These are phyloP conservation scores for Camellia lanceoleosa DNA, from an alignment of 148 eudicot species.

Conservation along the genomic window DNA sequence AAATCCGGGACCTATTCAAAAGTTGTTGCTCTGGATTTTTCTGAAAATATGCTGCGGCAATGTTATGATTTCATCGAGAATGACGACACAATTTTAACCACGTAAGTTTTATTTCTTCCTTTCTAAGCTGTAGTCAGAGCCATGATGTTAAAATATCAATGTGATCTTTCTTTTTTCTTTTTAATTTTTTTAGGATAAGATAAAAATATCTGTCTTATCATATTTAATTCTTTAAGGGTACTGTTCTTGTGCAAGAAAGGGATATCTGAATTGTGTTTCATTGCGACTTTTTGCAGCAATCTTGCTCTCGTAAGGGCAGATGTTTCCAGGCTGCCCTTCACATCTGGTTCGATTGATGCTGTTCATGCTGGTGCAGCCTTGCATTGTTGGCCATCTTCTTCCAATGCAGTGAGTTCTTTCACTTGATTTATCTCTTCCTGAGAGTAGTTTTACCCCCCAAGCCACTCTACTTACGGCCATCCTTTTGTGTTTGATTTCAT, in stretches of 20 bases:
- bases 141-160: neutral
- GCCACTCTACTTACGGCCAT: neutral
- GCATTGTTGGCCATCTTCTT: constrained; percentile 98
- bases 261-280: constrained; percentile 17
- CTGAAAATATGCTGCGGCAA: constrained; percentile 97
- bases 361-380: constrained; percentile 99
- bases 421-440: neutral
- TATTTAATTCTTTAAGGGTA: neutral
- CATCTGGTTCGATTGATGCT: constrained; percentile 88
- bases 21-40: constrained; percentile 89
- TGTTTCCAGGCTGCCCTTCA: constrained; percentile 90
- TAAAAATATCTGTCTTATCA: neutral
- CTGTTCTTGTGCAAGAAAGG: neutral
- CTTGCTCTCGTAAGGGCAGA: constrained; percentile 97
- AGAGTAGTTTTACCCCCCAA: neutral
- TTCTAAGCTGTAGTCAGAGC: neutral
- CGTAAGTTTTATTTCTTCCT: constrained; percentile 38
- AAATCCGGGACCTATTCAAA: constrained; percentile 69
- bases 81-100: constrained; percentile 54
- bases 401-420: constrained; percentile 74
- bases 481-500: neutral
- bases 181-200: neutral
- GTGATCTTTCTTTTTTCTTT: too few relatives aligned
- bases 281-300: constrained; percentile 52
- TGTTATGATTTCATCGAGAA: constrained; percentile 75